Percentiles rank a stretch among this genome's conserved stretches.
Conservation (phyloP, 306 rosid species). For the Lathyrus tuberosus region DNA sequence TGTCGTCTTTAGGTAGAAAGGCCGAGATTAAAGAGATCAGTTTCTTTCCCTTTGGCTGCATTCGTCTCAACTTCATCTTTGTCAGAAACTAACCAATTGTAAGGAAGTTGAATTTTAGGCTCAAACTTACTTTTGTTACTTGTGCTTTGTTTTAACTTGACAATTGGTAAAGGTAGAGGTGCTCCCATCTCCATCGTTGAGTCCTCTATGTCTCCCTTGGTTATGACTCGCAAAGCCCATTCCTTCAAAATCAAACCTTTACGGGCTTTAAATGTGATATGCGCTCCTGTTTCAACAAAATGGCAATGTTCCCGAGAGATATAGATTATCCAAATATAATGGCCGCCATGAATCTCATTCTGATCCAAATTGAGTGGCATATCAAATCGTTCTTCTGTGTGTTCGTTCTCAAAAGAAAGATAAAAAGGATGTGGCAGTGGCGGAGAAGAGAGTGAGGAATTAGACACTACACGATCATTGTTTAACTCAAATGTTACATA, state of each 20-base stretch:
- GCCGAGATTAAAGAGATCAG: background rate
- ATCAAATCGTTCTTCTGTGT: background rate
- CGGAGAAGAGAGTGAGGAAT: no score
- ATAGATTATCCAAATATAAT: conserved; percentile 14
- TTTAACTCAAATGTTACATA: conserved; percentile 8
- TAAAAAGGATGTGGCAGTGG: background rate
- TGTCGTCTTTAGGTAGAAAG: background rate
- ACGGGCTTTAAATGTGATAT: conserved; percentile 19
- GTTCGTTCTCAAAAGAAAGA: conserved; percentile 30
- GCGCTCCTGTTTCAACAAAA: conserved; percentile 17
- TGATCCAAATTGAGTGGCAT: background rate
- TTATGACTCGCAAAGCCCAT: conserved; percentile 10
- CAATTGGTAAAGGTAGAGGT: background rate
- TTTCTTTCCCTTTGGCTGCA: background rate
- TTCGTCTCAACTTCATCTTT: background rate
- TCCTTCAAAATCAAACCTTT: background rate
- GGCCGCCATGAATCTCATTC: background rate
- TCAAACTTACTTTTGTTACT: background rate
- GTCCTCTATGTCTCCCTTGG: background rate
- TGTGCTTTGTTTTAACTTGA: background rate
- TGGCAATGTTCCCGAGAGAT: conserved; percentile 15
- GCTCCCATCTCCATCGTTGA: background rate
- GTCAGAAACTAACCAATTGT: background rate
- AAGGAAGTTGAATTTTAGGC: conserved; percentile 17
- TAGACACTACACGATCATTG: no score